Conservation (phyloP, 495 filamentous ascomycete species). For the Tuber umbilicatum region DNA sequence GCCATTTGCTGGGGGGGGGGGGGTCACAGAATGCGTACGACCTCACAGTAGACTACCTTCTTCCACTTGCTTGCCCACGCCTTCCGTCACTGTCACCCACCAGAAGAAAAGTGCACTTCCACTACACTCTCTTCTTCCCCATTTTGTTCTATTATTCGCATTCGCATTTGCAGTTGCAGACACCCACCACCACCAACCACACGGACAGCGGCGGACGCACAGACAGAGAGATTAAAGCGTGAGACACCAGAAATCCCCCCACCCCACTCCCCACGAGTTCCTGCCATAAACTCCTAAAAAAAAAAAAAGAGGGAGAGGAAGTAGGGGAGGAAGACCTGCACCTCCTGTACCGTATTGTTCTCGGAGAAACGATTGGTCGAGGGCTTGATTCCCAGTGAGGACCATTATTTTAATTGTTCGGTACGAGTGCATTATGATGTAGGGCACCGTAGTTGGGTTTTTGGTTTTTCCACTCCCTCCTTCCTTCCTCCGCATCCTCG, state of each 20-base stretch:
- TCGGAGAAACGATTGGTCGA: not conserved
- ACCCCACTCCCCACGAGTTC: not conserved
- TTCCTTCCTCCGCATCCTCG: not conserved
- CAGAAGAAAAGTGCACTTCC: not conserved
- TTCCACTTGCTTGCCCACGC: slow-evolving; percentile 11
- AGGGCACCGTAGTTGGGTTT: slow-evolving; percentile 8
- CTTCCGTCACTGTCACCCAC: not conserved
- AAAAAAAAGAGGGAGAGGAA: not conserved
- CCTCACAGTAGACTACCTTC: not conserved
- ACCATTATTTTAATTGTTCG: not conserved
- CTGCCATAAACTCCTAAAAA: not conserved
- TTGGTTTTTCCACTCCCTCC: slow-evolving; percentile 21
- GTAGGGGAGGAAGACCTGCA: not conserved
- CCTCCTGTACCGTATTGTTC: not conserved
- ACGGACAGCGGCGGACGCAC: not conserved
- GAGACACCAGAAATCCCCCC: not conserved
- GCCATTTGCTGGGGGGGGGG: not conserved
- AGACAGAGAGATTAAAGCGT: not conserved
- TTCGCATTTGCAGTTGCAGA: slow-evolving; percentile 3
- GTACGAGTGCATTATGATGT: not conserved
- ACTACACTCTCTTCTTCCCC: not conserved
- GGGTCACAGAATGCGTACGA: not conserved
- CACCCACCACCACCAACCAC: not conserved
- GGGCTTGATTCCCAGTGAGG: not conserved
- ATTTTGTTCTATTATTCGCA: not conserved